Evolutionary conservation across 257 asterid species (phyloP).

Genomic region (Solanum chiquidenum): DNA sequence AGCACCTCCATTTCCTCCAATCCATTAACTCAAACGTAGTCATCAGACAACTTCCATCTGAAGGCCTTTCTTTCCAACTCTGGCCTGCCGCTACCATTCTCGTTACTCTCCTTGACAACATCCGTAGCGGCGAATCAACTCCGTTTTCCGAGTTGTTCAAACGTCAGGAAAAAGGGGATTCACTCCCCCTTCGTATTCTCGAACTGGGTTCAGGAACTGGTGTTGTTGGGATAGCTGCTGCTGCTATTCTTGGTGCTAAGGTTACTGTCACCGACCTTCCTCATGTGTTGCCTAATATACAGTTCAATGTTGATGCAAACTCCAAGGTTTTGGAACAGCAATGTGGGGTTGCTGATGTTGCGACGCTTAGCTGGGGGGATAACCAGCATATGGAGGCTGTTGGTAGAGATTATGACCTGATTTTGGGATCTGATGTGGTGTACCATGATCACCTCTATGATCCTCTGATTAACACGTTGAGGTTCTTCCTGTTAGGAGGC

Average conservation of each 20-base stretch:
- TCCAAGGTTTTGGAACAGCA: conserved; percentile 19
- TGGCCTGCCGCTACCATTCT: conserved; percentile 92
- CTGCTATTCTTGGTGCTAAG: conserved; percentile 55
- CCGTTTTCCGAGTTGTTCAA: conserved; percentile 20
- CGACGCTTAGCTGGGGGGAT: conserved; percentile 70
- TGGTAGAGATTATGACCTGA: conserved; percentile 49
- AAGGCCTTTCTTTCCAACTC: conserved; percentile 88
- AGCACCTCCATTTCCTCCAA: conserved; percentile 20
- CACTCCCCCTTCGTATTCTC: conserved; percentile 38
- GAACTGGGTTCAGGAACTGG: conserved; percentile 99
- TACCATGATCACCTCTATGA: conserved; percentile 59
- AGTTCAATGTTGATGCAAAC: conserved; percentile 52
- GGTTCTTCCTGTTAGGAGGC: conserved; percentile 22
- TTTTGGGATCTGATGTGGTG: conserved; percentile 85
- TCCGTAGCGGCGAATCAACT: conserved; percentile 1
- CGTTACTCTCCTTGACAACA: conserved; percentile 53
- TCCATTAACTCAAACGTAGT: conserved; percentile 41
- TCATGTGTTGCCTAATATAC: conserved; percentile 60
- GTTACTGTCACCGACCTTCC: conserved; percentile 88
- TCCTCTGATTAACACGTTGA: conserved; percentile 46
- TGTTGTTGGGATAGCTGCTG: conserved; percentile 72
- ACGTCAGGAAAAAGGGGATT: not conserved
- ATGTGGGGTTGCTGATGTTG: conserved; percentile 40
- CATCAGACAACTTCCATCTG: conserved; percentile 59
- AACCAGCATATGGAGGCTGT: conserved; percentile 36